Evolutionary conservation across 2,329 filamentous ascomycete genomes (phyloP), one percentile per base, ranked within the genome.

Genomic region (Aureobasidium sp.): DNA sequence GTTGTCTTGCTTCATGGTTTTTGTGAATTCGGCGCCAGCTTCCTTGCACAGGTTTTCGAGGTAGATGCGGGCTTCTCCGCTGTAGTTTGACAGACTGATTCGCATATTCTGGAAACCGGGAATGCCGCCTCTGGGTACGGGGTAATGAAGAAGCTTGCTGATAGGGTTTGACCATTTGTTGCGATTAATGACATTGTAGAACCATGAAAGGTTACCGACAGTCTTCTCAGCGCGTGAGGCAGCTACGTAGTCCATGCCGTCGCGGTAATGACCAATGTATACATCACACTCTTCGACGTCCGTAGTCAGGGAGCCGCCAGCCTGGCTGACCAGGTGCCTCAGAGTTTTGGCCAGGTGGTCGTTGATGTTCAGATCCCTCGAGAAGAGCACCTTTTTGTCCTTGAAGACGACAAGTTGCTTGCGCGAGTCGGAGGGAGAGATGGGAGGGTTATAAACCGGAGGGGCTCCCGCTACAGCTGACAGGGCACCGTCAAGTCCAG

Each of bases 11-110:
- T 90, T 95, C 84, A 99, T 89, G 0, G 90, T 95, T 75, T 95
- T 95, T 31, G 94, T 99, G 70, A 90, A 97, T 63, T 88, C 86
- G 9, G 89, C 93, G 17, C 94, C 94, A 17, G 87, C 81, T 25
- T 91, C 91, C 62, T 79, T 84, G 67, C 96, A 88, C 38, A 99
- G 80, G 66, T 96, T 97, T 73, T 97, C 92, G 4, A 99, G 80
- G 69, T 97, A 99, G 57, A 90, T 85, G 49, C 94, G 85, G 17
- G 94, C 90, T 73, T 99, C 94, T 33, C 94, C 94, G 47, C 90
- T 90, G 70, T 99, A 99, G 73, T 97, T 99, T 6, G 94, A 97
- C 6, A 99, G 80, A 61, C 91, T 96, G 68, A 99, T 94, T 55
- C 81, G 84, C 71, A 88, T 79, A 8, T 81, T 78, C 61, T 87